phyloP scores from a whole-genome alignment of 2,329 filamentous ascomycete genomes.

The Xylariaceae sp. region DNA sequence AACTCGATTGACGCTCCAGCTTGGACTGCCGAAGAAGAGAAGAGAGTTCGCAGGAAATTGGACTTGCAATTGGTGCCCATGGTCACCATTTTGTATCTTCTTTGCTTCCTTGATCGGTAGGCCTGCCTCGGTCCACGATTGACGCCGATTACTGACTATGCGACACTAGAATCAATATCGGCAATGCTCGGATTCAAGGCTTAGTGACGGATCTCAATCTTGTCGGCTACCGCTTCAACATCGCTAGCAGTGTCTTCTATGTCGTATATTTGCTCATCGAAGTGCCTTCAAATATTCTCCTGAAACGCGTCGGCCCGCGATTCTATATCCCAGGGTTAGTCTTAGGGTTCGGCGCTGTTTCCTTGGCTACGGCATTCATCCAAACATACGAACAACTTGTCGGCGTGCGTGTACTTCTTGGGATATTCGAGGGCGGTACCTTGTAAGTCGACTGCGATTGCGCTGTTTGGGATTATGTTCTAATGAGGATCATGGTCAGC shows the following conservation, averaged over 20 bases:
- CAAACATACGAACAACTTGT: conserved; percentile 45
- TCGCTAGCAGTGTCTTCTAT: conserved; percentile 58
- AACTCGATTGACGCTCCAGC: conserved; percentile 30
- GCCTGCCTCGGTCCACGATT: not conserved
- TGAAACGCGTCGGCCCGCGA: conserved; percentile 52
- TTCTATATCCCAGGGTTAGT: conserved; percentile 54
- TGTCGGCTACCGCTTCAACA: conserved; percentile 52
- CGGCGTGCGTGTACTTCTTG: conserved; percentile 47
- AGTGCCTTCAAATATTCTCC: conserved; percentile 53
- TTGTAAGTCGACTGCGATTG: conserved; percentile 33
- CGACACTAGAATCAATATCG: conserved; percentile 40
- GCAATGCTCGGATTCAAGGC: conserved; percentile 56
- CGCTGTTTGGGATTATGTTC: not conserved
- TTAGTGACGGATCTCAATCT: conserved; percentile 49
- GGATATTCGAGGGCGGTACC: conserved; percentile 55
- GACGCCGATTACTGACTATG: conserved; percentile 17
- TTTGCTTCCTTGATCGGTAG: conserved; percentile 47
- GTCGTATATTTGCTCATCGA: conserved; percentile 55
- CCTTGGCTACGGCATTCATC: conserved; percentile 54
- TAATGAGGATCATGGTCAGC: conserved; percentile 6
- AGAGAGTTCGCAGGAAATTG: conserved; percentile 47
- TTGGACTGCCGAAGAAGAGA: conserved; percentile 53
- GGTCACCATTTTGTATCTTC: conserved; percentile 51
- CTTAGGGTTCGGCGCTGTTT: conserved; percentile 54
- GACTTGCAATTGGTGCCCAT: conserved; percentile 52